phyloP scores from a whole-genome alignment of 2,329 filamentous ascomycete species.

The Metarhizium album region DNA sequence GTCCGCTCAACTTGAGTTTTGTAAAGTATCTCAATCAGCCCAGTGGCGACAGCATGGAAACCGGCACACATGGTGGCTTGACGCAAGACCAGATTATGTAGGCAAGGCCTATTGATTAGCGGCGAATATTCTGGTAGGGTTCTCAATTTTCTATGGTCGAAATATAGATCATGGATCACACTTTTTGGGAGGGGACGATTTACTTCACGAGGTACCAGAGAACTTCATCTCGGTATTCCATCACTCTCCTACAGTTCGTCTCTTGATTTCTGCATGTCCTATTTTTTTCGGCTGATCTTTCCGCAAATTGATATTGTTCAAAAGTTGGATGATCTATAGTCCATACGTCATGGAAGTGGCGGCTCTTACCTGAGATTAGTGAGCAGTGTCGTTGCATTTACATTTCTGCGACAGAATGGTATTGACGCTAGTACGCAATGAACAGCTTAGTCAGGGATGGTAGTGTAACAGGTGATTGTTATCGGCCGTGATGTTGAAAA shows the following conservation, averaged over 20 bases:
- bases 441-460: background rate
- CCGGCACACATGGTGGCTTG: conserved; percentile 59
- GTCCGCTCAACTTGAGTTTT: conserved; percentile 83
- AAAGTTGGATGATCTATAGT: background rate
- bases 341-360: background rate
- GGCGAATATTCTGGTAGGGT: background rate
- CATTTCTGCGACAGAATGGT: background rate
- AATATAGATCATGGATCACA: background rate
- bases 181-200: background rate
- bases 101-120: background rate
- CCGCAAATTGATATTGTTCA: background rate
- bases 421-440: background rate
- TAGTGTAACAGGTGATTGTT: background rate
- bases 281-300: background rate
- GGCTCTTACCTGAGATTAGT: background rate
- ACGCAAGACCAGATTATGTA: conserved; percentile 99
- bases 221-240: background rate
- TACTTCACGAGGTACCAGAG: background rate
- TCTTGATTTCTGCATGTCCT: background rate
- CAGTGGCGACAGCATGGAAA: conserved; percentile 69
- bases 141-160: background rate
- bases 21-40: conserved; percentile 80
- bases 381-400: background rate
- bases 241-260: background rate
- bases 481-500: background rate